Evolutionary conservation across 768 basidiomycete genomes (phyloP).

Genomic region (Psilocybe cubensis): DNA sequence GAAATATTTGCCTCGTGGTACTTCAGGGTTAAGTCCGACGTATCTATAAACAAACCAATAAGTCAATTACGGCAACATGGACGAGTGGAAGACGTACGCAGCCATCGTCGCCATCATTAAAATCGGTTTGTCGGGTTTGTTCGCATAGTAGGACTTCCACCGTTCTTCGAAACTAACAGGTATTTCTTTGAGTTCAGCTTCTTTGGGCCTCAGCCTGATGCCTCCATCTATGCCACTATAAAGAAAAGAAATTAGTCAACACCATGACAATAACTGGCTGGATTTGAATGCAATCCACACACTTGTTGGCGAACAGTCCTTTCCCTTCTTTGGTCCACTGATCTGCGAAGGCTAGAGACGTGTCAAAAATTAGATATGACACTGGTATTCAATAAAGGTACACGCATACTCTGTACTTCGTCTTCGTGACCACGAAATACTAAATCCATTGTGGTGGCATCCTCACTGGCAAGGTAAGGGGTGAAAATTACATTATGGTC

Average conservation of each 20-base stretch:
- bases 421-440: constrained; percentile 43
- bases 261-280: neutral
- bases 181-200: constrained; percentile 51
- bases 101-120: constrained; percentile 43
- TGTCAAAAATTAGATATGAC: neutral
- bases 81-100: constrained; percentile 33
- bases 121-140: constrained; percentile 59
- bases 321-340: constrained; percentile 38
- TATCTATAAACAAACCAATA: constrained; percentile 15
- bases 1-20: constrained; percentile 27
- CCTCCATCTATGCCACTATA: constrained; percentile 56
- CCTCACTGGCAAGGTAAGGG: constrained; percentile 47
- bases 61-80: neutral
- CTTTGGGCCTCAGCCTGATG: constrained; percentile 57
- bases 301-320: constrained; percentile 62
- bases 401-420: constrained; percentile 30
- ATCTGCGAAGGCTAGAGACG: constrained; percentile 18
- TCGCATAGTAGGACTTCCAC: constrained; percentile 55
- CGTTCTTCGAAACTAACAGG: constrained; percentile 48
- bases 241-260: constrained; percentile 10
- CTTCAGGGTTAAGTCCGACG: constrained; percentile 15
- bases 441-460: constrained; percentile 51
- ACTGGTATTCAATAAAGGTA: constrained; percentile 32
- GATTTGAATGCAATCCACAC: constrained; percentile 17
- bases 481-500: constrained; percentile 43